phyloP scores from a whole-genome alignment of 192 early-diverging fungal genomes.

The Linnemannia exigua region DNA sequence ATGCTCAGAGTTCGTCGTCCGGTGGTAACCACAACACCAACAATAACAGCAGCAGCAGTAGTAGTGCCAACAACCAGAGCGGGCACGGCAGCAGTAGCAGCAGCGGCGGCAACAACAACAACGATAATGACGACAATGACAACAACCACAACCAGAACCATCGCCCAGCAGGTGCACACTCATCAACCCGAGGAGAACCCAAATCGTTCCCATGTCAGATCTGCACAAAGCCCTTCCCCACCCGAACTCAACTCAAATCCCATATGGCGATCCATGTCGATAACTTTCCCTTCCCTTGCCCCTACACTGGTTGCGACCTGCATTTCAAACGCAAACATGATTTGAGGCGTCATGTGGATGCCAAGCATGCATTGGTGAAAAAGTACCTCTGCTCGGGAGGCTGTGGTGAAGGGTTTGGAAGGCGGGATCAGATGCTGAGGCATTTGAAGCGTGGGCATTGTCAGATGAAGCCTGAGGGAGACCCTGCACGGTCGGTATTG shows the following conservation, averaged over 20 bases:
- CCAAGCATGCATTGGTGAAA: slow-evolving; percentile 53
- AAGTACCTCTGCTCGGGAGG: slow-evolving; percentile 53
- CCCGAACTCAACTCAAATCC: slow-evolving; percentile 55
- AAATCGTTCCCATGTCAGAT: slow-evolving; percentile 53
- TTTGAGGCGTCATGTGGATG: slow-evolving; percentile 59
- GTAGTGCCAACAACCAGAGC: slow-evolving; percentile 1
- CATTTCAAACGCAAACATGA: slow-evolving; percentile 62
- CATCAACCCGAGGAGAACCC: slow-evolving; percentile 11
- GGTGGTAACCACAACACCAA: neutral
- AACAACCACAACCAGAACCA: slow-evolving; percentile 2
- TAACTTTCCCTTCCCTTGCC: slow-evolving; percentile 55
- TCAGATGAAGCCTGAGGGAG: neutral
- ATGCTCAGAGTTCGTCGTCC: neutral
- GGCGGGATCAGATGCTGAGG: slow-evolving; percentile 51
- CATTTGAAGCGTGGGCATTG: slow-evolving; percentile 42
- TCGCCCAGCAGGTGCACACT: no score
- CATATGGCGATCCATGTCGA: slow-evolving; percentile 58
- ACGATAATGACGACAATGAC: slow-evolving; percentile 3
- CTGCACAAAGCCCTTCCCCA: slow-evolving; percentile 49
- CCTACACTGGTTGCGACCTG: slow-evolving; percentile 44
- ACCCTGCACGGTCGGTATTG: neutral
- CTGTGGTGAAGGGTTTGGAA: slow-evolving; percentile 53
- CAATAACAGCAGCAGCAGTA: slow-evolving; percentile 16
- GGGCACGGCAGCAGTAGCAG: neutral
- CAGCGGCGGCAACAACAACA: neutral